A percentile compares a stretch with the other conserved stretches of the same genome.
Evolutionary conservation across 441 rosid species (phyloP).

Genomic region (Populus hybrid): DNA sequence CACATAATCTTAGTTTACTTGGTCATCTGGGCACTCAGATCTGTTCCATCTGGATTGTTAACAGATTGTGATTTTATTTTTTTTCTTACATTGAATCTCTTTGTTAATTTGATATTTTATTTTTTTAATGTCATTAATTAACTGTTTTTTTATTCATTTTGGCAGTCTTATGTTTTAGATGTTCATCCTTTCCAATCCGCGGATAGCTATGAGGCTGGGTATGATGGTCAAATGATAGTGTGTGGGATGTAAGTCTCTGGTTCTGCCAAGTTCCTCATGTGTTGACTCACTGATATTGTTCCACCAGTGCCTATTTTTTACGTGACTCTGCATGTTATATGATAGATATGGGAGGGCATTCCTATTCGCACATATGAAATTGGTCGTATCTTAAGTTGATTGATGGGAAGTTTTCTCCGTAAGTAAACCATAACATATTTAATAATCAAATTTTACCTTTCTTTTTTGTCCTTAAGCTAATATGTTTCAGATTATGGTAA

Average conservation of each 20-base stretch:
- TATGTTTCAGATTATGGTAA: background rate
- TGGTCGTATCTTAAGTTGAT: conserved; percentile 87
- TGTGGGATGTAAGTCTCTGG: conserved; percentile 91
- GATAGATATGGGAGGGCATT: conserved; percentile 96
- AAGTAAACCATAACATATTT: conserved; percentile 35
- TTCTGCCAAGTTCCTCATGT: conserved; percentile 14
- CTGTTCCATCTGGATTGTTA: background rate
- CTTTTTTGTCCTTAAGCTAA: background rate
- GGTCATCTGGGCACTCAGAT: background rate
- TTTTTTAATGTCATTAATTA: conserved; percentile 16
- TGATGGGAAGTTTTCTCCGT: conserved; percentile 99
- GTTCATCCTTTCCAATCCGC: conserved; percentile 98
- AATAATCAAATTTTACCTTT: background rate
- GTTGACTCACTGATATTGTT: conserved; percentile 6
- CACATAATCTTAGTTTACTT: background rate
- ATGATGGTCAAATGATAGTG: conserved; percentile 95
- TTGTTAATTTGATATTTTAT: background rate
- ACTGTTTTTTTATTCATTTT: conserved; percentile 24
- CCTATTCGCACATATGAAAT: conserved; percentile 84
- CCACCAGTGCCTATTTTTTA: conserved; percentile 22
- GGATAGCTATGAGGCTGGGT: conserved; percentile 99
- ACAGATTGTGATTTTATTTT: background rate
- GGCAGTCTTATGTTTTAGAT: conserved; percentile 98
- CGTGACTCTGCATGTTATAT: background rate
- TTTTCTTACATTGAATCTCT: background rate